phyloP scores from a whole-genome alignment of 805 yeast species.

The Myxozyma sirexii region DNA sequence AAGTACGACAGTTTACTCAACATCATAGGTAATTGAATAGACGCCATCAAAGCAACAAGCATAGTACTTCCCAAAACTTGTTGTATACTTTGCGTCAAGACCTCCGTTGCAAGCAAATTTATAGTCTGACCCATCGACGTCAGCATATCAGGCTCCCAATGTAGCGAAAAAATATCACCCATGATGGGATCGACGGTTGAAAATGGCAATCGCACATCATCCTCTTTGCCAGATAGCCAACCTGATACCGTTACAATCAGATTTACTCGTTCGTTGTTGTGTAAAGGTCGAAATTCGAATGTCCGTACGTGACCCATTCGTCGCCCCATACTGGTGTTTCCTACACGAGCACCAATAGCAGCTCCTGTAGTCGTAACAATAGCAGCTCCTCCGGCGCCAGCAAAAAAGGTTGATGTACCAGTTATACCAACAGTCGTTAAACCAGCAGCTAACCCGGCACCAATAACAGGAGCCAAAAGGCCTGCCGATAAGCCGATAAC shows the following conservation, averaged over 20 bases:
- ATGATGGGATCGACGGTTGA: conserved; percentile 96
- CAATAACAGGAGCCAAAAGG: conserved; percentile 92
- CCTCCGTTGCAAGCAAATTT: conserved; percentile 88
- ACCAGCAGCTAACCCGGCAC: conserved; percentile 98
- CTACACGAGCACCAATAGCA: conserved; percentile 87
- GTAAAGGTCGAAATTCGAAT: conserved; percentile 90
- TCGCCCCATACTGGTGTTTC: conserved; percentile 78
- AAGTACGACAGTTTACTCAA: conserved; percentile 85
- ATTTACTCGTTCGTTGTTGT: conserved; percentile 85
- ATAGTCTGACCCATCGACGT: conserved; percentile 96
- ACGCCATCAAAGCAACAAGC: conserved; percentile 85
- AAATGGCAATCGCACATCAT: conserved; percentile 94
- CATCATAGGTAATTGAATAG: conserved; percentile 90
- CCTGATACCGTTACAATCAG: conserved; percentile 89
- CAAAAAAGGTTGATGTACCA: conserved; percentile 90
- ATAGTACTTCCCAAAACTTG: conserved; percentile 93
- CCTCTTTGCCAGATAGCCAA: conserved; percentile 94
- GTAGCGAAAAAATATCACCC: conserved; percentile 90
- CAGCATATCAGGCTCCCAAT: conserved; percentile 99
- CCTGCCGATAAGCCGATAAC: conserved; percentile 96
- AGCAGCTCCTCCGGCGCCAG: conserved; percentile 96
- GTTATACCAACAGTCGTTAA: conserved; percentile 89
- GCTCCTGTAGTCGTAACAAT: conserved; percentile 91
- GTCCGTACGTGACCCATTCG: conserved; percentile 92
- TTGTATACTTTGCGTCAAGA: conserved; percentile 88